phyloP scores from a whole-genome alignment of 495 filamentous ascomycete species.

The Podospora conica region DNA sequence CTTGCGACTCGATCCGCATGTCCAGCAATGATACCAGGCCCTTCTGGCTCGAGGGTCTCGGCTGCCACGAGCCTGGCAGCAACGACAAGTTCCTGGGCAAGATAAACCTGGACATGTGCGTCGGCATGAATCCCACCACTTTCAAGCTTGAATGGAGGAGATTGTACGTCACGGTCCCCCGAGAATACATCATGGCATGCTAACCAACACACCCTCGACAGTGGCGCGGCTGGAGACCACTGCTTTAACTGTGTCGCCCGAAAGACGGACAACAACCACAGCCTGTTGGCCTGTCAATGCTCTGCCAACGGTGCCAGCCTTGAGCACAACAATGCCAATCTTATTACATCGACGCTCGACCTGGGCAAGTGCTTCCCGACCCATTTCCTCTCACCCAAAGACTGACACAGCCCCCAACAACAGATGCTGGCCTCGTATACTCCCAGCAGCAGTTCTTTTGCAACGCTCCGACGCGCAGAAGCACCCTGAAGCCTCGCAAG shows the following conservation, averaged over 20 bases:
- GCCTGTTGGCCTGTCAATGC: not conserved
- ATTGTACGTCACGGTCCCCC: not conserved
- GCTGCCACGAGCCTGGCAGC: not conserved
- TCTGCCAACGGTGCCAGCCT: not conserved
- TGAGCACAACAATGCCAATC: not conserved
- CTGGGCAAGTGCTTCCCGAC: not conserved
- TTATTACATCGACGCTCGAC: not conserved
- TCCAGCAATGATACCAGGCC: not conserved
- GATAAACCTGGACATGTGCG: not conserved
- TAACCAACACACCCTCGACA: not conserved
- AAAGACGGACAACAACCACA: not conserved
- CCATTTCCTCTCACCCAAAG: not conserved
- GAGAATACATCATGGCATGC: not conserved
- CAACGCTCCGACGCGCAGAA: not conserved
- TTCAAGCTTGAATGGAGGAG: not conserved
- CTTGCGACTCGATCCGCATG: not conserved
- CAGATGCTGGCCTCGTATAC: not conserved
- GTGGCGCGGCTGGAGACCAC: not conserved
- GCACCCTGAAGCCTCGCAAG: not conserved
- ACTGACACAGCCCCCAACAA: not conserved
- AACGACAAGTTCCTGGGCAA: not conserved
- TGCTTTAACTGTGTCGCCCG: not conserved
- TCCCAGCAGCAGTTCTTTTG: not conserved
- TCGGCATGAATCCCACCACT: not conserved
- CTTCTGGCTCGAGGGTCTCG: not conserved